phyloP scores from a whole-genome alignment of 2,329 filamentous ascomycete genomes.

The Botrytis fragariae region DNA sequence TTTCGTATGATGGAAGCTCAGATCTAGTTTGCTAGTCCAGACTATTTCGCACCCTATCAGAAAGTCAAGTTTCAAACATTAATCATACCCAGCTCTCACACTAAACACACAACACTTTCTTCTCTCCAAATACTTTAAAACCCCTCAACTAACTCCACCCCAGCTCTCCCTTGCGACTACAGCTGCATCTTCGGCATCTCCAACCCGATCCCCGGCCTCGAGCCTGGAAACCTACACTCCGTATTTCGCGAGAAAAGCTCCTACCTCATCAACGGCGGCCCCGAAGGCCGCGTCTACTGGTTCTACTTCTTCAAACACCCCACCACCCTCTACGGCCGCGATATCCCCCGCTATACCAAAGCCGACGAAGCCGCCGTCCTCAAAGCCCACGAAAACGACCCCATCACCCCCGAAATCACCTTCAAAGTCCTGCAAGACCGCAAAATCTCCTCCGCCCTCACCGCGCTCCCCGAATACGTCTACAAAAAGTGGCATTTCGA shows the following conservation, averaged over 20 bases:
- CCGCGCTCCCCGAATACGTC: constrained; percentile 29
- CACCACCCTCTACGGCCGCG: constrained; percentile 19
- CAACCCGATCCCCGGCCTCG: constrained; percentile 17
- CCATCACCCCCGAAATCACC: constrained; percentile 18
- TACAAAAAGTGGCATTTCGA: constrained; percentile 43
- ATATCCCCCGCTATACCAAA: constrained; percentile 27
- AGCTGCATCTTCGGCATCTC: constrained; percentile 29
- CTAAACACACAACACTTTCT: neutral
- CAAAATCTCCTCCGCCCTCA: constrained; percentile 18
- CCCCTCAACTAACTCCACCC: neutral
- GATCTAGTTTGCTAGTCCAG: neutral
- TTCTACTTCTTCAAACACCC: constrained; percentile 27
- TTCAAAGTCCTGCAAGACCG: constrained; percentile 26
- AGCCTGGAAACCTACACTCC: constrained; percentile 19
- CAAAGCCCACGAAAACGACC: constrained; percentile 18
- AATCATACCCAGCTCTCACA: neutral
- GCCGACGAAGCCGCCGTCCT: constrained; percentile 22
- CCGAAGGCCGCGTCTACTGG: constrained; percentile 21
- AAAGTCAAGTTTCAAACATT: neutral
- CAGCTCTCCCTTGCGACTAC: constrained; percentile 21
- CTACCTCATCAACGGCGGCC: constrained; percentile 23
- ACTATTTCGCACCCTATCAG: neutral
- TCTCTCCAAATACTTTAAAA: too few species aligned
- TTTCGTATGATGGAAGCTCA: neutral
- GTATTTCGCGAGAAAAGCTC: constrained; percentile 22